phyloP scores from a whole-genome alignment of 768 basidiomycete genomes.

The Amylocystis lapponica region DNA sequence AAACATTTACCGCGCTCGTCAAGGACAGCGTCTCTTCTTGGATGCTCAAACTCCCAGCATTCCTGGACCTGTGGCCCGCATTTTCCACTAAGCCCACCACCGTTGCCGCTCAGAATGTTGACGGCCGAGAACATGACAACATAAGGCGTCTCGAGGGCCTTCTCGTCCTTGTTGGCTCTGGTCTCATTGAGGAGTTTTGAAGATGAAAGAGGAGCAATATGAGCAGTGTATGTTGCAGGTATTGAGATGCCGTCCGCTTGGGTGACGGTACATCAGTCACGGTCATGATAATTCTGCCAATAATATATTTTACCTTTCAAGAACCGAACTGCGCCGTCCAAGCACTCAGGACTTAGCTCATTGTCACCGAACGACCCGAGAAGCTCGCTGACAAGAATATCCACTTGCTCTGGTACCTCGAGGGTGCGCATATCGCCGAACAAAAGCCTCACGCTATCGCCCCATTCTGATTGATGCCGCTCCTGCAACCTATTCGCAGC shows the following conservation, averaged over 20 bases:
- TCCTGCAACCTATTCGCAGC: slow-evolving; percentile 67
- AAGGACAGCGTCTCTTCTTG: slow-evolving; percentile 70
- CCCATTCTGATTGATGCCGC: slow-evolving; percentile 79
- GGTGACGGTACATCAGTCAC: slow-evolving; percentile 45
- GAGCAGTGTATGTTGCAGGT: slow-evolving; percentile 92
- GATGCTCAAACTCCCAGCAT: slow-evolving; percentile 98
- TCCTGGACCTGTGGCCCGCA: slow-evolving; percentile 87
- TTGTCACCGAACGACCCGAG: slow-evolving; percentile 98
- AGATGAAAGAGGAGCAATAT: slow-evolving; percentile 90
- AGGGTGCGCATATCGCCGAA: slow-evolving; percentile 92
- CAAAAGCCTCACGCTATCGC: slow-evolving; percentile 68
- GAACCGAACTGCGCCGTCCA: slow-evolving; percentile 93
- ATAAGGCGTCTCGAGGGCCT: slow-evolving; percentile 89
- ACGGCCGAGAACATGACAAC: slow-evolving; percentile 98
- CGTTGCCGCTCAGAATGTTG: slow-evolving; percentile 78
- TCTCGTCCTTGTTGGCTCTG: slow-evolving; percentile 54
- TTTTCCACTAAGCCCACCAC: slow-evolving; percentile 51
- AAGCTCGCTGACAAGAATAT: slow-evolving; percentile 93
- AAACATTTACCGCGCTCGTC: slow-evolving; percentile 70
- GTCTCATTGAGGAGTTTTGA: slow-evolving; percentile 90
- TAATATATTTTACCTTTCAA: slow-evolving; percentile 65
- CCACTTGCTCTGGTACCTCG: slow-evolving; percentile 78
- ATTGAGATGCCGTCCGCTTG: slow-evolving; percentile 95
- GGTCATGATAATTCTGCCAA: not conserved
- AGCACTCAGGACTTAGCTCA: slow-evolving; percentile 95